A percentile compares a stretch with the other conserved stretches of the same genome.
Conservation (phyloP, 163 green algal genomes). For the Scenedesmus sp. region DNA sequence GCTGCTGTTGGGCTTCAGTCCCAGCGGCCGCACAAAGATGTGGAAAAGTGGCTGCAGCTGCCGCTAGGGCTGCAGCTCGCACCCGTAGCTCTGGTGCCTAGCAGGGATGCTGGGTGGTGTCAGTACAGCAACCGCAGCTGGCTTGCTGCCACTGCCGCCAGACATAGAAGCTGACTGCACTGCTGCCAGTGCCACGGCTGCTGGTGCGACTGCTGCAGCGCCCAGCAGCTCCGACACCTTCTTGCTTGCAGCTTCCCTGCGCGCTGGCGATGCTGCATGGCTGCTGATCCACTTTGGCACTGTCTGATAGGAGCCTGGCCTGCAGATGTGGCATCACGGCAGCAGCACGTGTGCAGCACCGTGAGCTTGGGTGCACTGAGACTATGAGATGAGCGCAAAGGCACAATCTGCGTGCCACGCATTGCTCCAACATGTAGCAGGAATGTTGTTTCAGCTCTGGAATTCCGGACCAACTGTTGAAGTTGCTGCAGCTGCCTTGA, state of each 20-base stretch:
- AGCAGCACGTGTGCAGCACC: neutral
- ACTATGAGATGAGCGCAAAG: too few relatives aligned
- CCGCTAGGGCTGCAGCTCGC: conserved; percentile 13
- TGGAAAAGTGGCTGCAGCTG: neutral
- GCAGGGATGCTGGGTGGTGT: conserved; percentile 60
- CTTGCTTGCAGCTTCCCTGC: neutral
- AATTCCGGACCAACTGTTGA: neutral
- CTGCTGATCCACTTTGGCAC: neutral
- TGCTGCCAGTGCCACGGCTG: neutral
- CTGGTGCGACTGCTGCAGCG: neutral
- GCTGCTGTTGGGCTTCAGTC: too few relatives aligned
- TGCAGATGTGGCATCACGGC: neutral
- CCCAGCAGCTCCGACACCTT: conserved; percentile 10
- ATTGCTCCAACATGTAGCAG: too few relatives aligned
- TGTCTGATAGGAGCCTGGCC: conserved; percentile 26
- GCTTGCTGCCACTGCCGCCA: neutral
- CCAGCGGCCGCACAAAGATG: neutral
- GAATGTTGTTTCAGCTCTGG: neutral
- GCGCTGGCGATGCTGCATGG: neutral
- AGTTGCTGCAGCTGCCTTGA: neutral
- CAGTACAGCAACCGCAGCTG: conserved; percentile 6
- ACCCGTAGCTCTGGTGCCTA: conserved; percentile 59
- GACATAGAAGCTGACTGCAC: neutral
- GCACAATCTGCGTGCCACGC: too few relatives aligned
- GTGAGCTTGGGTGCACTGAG: neutral